Evolutionary conservation across 108 stramenopile species (phyloP).

Genomic region (Cyclotella sp.): DNA sequence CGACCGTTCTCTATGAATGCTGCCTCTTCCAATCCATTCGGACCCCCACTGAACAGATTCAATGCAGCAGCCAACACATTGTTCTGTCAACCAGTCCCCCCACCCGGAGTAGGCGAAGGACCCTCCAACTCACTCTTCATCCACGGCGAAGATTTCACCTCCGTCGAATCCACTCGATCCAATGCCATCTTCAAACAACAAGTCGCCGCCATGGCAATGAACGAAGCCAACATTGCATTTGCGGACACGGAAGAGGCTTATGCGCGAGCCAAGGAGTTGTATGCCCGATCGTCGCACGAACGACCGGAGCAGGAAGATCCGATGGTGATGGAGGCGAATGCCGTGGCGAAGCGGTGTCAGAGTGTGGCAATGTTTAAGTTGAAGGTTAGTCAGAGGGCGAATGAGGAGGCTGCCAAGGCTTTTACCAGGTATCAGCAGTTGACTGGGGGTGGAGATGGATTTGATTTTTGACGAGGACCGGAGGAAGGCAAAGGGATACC

Average conservation of each 20-base stretch:
- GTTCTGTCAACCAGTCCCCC: not conserved
- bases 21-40: not conserved
- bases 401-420: constrained; percentile 44
- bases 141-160: not conserved
- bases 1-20: not conserved
- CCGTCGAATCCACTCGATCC: constrained; percentile 10
- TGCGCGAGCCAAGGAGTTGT: constrained; percentile 25
- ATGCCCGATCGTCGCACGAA: constrained; percentile 4
- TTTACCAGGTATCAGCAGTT: constrained; percentile 20
- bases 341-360: constrained; percentile 41
- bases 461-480: not conserved
- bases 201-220: constrained; percentile 54
- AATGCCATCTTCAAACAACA: constrained; percentile 47
- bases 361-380: constrained; percentile 47
- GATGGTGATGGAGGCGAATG: constrained; percentile 33
- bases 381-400: constrained; percentile 48
- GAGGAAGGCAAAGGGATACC: too few relatives aligned
- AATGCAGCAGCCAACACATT: not conserved
- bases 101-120: not conserved
- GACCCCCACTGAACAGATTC: not conserved
- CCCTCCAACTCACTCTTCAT: not conserved
- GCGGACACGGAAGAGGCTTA: constrained; percentile 44
- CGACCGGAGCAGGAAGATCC: constrained; percentile 25
- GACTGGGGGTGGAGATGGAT: not conserved
- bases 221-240: constrained; percentile 43